A percentile compares a stretch with the other conserved stretches of the same genome.
phyloP scores from a whole-genome alignment of 257 asterid genomes.

The Nicotiana knightiana region DNA sequence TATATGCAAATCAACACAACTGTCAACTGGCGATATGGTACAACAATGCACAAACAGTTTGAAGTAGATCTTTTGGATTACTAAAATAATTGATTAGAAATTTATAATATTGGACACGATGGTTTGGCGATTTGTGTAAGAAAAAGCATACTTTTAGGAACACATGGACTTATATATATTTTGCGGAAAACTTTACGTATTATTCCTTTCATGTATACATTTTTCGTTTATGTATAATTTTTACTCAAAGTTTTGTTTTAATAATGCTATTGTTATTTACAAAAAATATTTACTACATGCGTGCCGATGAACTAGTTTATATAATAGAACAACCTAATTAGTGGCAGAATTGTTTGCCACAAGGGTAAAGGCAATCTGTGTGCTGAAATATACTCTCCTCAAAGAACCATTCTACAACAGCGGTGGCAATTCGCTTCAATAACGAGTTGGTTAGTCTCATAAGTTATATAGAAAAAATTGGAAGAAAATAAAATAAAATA shows the following conservation, averaged over 20 bases:
- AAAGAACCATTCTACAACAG: conserved; percentile 75
- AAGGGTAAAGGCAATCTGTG: conserved; percentile 76
- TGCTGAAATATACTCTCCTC: conserved; percentile 57
- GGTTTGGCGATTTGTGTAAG: too few species aligned
- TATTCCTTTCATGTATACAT: too few species aligned
- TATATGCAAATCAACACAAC: neutral
- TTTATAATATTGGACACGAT: too few species aligned
- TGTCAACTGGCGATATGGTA: neutral
- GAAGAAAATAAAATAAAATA: neutral
- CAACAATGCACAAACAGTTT: neutral
- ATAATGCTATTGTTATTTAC: too few species aligned
- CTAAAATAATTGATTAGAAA: too few species aligned
- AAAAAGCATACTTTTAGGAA: too few species aligned
- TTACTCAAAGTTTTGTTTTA: too few species aligned
- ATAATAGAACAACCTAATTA: neutral
- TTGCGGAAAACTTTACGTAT: too few species aligned
- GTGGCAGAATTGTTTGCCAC: conserved; percentile 63
- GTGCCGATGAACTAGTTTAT: too few species aligned
- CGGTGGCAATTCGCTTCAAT: conserved; percentile 62
- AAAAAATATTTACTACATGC: too few species aligned
- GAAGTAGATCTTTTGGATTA: neutral
- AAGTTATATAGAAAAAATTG: neutral
- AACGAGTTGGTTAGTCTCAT: neutral
- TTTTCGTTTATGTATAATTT: too few species aligned
- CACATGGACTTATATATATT: too few species aligned